Base-by-base conservation (phyloP, 2,329 filamentous ascomycete species). In the Diaporthe sp. region DNA sequence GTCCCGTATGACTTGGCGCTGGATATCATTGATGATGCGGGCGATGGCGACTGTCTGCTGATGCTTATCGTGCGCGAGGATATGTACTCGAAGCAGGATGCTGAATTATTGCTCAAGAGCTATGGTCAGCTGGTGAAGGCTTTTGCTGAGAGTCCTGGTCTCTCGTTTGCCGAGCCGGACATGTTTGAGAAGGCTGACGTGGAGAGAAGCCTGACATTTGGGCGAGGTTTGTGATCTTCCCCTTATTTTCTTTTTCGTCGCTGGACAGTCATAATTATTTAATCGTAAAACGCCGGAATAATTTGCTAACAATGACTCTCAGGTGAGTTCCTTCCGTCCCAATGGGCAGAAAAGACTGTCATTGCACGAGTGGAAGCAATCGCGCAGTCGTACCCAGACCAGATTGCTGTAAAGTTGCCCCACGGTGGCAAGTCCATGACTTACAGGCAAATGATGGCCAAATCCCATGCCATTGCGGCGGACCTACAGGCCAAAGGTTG, bases 91-190 rank as follows among this genome's bases (percentile, higher is more conserved):
- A 61, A 61, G 37, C 35, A 27, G 56, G 35, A 61, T 10, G 56
- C 56, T 3, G 56, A 39, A 25, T 22, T 59, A 22, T 37, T 59
- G 32, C 56, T 59, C 13, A 32, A n/a, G 32, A 59, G 56, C n/a
- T 61, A 61, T 13, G 35, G 35, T 2, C 56, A 61, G 8, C 56
- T 61, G 27, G n/a, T 61, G 7, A 61, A 42, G 56, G 56, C 56
- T 2, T 61, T 61, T 30, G 35, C 56, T 13, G n/a, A 42, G 35
- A 42, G 37, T 83, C 82, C 0, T 74, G 25, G 15, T 4, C 13
- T 39, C 35, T 39, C 56, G 12, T 27, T 61, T 13, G 35, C n/a
- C 1, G 56, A 42, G 15, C 56, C 56, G 8, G n/a, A 42, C 15
- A 61, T 61, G 35, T 61, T 59, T 6, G 13, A 42, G 35, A 19